Evolutionary conservation across 2,329 filamentous ascomycete genomes (phyloP).

Genomic region (Rhexocercosporidium sp.): DNA sequence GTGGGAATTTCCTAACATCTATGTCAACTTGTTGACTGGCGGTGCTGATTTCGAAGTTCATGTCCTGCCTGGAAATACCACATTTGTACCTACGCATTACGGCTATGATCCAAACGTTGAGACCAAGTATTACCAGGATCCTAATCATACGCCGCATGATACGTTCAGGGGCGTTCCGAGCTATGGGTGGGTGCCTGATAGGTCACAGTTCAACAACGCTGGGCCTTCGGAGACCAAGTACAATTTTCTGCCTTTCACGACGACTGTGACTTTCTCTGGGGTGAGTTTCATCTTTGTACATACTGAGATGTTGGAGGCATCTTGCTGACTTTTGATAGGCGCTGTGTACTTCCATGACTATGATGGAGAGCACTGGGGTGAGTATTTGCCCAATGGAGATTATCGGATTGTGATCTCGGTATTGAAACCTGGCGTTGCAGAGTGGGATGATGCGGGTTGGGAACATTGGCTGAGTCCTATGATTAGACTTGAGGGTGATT

Average conservation of each 20-base stretch:
- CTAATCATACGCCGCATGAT: neutral
- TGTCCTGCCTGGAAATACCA: neutral
- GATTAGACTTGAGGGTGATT: neutral
- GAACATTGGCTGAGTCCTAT: neutral
- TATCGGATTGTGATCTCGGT: neutral
- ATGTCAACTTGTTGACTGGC: neutral
- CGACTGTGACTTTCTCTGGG: neutral
- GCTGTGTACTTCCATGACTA: neutral
- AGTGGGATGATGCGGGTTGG: neutral
- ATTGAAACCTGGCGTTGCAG: neutral
- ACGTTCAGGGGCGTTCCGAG: neutral
- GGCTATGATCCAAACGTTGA: neutral
- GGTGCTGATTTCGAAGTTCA: neutral
- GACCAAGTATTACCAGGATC: neutral
- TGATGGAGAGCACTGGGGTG: neutral
- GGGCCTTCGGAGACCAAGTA: slow-evolving; percentile 2
- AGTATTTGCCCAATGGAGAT: neutral
- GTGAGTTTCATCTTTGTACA: neutral
- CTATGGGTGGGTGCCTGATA: neutral
- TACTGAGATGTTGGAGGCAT: neutral
- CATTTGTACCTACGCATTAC: neutral
- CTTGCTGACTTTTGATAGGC: neutral
- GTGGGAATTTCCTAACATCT: neutral
- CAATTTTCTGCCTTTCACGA: neutral
- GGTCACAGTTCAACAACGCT: neutral